Evolutionary conservation across 306 rosid species (phyloP), one percentile per base, ranked within the genome.

Genomic region (Vicia faba): DNA sequence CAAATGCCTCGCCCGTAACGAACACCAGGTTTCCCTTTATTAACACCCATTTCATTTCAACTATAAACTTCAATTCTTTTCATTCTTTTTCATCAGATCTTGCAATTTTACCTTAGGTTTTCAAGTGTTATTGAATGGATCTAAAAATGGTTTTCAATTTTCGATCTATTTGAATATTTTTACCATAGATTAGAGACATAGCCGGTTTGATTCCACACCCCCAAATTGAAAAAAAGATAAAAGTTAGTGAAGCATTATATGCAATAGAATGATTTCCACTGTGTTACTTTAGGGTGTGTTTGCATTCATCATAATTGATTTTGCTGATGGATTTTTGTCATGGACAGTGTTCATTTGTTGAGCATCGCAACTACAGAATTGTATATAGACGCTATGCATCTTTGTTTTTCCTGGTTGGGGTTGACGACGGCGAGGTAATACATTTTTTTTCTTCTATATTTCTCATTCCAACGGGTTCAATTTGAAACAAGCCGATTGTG

Each of bases 351-450:
- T 93, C 97, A 13, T 93, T 93, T 74, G 99, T 90, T 5, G 99
- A 90, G 91, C 97, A 93, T 78, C 87, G 99, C 71, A 93, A 90
- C 81, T 93, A 93, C 87, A 93, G 90, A 85, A 90, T 93, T 72
- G 83, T 93, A 2, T 93, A 90, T 81, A 82, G 99, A 61, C 97
- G 97, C 74, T 93, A 93, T 61, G 99, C 96, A 48, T 93, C 99
- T 6, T 66, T 93, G 71, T 93, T 93, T 79, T 93, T 93, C 82
- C 85, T 93, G 38, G 99, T 93, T 62, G 99, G 99, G 75, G 97
- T 93, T 63, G 99, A 93, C 70, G 84, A 86, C 45, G 97, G 80
- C 4, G 96, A 90, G 78, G 97, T 93, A 82, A 82, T 75, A 70
- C 8, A 14, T 73, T 59, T 28, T 48, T 11, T 33, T 25, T 7